Evolutionary conservation across 2,329 filamentous ascomycete genomes (phyloP).

Genomic region (Talaromyces sp.): DNA sequence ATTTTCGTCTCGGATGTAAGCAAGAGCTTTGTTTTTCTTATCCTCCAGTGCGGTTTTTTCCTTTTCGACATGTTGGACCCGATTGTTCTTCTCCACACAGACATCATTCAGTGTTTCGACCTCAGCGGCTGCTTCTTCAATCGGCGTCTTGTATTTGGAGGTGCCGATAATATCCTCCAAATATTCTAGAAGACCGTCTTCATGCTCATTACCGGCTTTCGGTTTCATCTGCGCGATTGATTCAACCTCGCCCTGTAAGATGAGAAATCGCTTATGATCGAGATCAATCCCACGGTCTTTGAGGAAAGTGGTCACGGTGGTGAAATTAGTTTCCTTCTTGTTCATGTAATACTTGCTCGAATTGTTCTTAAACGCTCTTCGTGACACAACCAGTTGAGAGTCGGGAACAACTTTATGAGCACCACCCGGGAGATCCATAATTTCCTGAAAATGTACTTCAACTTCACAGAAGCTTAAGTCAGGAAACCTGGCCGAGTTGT

Average conservation of each 20-base stretch:
- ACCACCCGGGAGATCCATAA: conserved; percentile 78
- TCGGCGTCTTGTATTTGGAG: conserved; percentile 95
- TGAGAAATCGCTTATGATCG: conserved; percentile 96
- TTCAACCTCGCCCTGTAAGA: conserved; percentile 95
- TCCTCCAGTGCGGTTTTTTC: conserved; percentile 89
- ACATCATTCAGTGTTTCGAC: conserved; percentile 91
- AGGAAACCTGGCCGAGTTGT: conserved; percentile 85
- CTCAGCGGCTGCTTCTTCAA: conserved; percentile 86
- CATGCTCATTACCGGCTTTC: conserved; percentile 90
- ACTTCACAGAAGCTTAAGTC: conserved; percentile 90
- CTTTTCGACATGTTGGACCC: conserved; percentile 96
- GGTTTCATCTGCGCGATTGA: conserved; percentile 99
- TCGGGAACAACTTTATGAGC: conserved; percentile 72
- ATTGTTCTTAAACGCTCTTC: conserved; percentile 95
- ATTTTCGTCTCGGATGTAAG: conserved; percentile 87
- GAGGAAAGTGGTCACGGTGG: conserved; percentile 78
- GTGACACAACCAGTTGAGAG: conserved; percentile 80
- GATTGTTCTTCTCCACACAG: conserved; percentile 88
- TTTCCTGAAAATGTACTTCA: conserved; percentile 92
- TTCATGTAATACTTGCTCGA: conserved; percentile 98
- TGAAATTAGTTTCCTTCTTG: conserved; percentile 82
- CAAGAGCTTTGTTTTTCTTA: conserved; percentile 91
- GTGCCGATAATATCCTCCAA: conserved; percentile 98
- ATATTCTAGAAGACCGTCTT: conserved; percentile 93
- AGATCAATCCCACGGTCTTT: conserved; percentile 86